phyloP scores from a whole-genome alignment of 176 grass and related monocot species.

The Oryza meyeriana region DNA sequence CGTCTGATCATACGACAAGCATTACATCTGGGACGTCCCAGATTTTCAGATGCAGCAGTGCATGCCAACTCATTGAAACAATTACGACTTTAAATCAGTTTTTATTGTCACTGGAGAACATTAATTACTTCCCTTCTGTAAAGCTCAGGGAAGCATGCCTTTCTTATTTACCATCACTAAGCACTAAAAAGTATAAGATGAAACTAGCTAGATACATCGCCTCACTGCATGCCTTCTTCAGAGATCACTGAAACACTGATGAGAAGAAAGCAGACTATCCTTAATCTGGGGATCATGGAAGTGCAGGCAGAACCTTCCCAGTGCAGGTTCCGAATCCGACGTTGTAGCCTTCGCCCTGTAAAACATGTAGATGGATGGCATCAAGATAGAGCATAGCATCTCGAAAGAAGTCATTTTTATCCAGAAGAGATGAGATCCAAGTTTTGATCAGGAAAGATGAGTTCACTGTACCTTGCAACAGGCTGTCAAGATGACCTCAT shows the following conservation, averaged over 20 bases:
- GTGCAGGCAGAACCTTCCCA: constrained; percentile 64
- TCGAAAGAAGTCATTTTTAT: not conserved
- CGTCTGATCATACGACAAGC: not conserved
- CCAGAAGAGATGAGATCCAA: not conserved
- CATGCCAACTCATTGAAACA: not conserved
- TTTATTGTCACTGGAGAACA: not conserved
- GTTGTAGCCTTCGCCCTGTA: constrained; percentile 72
- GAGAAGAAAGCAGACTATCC: not conserved
- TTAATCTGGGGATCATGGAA: constrained; percentile 41
- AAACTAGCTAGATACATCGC: constrained; percentile 3
- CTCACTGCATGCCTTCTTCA: not conserved
- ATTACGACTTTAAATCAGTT: not conserved
- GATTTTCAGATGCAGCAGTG: not conserved
- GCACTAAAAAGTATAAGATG: not conserved
- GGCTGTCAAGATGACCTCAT: constrained; percentile 84
- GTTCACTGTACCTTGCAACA: constrained; percentile 72
- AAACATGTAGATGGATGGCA: not conserved
- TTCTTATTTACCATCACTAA: not conserved
- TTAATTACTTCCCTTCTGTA: not conserved
- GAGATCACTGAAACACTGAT: not conserved
- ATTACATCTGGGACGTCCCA: not conserved
- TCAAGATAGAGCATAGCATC: not conserved
- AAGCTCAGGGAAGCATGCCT: not conserved
- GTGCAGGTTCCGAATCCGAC: constrained; percentile 88
- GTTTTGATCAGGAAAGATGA: constrained; percentile 6